phyloP scores from a whole-genome alignment of 1,284 basidiomycete genomes.

The Anthracocystis setariae region DNA sequence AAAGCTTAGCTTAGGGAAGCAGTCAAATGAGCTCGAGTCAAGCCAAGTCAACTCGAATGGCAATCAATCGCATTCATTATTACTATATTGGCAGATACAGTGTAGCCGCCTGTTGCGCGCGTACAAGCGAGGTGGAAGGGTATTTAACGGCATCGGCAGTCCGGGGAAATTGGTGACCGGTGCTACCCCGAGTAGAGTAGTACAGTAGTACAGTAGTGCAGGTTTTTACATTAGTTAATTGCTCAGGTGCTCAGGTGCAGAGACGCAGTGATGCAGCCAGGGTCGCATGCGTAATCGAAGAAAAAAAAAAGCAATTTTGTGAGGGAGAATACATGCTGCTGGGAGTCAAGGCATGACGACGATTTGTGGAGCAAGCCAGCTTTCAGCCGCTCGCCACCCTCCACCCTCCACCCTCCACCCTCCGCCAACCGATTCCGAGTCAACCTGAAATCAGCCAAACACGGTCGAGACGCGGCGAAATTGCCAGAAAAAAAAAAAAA shows the following conservation, averaged over 20 bases:
- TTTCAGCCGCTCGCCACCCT: constrained; percentile 1
- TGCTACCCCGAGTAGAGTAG: neutral
- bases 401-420: no score
- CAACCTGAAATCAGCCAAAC: neutral
- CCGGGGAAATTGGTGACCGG: constrained; percentile 15
- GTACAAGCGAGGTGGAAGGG: neutral
- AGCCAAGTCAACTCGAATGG: no score
- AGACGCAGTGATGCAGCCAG: neutral
- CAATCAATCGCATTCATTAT: no score
- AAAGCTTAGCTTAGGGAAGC: constrained; percentile 1
- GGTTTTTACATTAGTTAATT: no score
- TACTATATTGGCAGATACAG: no score
- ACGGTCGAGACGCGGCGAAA: constrained; percentile 8
- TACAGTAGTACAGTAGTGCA: no score
- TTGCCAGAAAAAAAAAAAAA: constrained; percentile 28
- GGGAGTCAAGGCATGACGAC: no score
- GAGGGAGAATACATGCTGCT: no score
- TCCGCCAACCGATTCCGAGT: no score
- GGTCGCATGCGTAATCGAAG: constrained; percentile 19
- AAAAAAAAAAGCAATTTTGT: no score
- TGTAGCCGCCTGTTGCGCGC: neutral
- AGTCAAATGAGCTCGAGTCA: neutral
- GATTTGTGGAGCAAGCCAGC: no score
- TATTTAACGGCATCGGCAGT: constrained; percentile 3
- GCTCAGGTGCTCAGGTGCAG: no score